Percentiles rank a stretch among this genome's conserved stretches.
phyloP scores from a whole-genome alignment of 257 asterid species.

The Nicotiana otophora region DNA sequence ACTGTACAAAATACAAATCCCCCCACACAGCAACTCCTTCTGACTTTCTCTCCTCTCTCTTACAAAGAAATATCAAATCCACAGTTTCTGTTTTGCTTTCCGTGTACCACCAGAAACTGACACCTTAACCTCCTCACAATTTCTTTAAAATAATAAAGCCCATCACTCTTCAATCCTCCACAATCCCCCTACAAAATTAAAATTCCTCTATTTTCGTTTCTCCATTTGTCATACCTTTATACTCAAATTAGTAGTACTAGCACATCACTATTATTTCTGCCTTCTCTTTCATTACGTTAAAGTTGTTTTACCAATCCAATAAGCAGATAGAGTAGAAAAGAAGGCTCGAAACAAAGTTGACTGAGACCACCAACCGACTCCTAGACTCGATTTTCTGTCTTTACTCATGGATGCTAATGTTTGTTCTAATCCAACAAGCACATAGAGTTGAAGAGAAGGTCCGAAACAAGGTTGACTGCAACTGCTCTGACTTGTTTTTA shows the following conservation, averaged over 20 bases:
- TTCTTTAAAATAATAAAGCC: background rate
- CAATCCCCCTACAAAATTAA: background rate
- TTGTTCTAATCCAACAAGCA: slow-evolving; percentile 19
- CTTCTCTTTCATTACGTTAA: too few species aligned
- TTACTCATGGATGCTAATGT: slow-evolving; percentile 53
- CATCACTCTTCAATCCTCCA: background rate
- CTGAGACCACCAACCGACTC: background rate
- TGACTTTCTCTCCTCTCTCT: background rate
- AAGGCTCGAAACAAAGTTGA: too few species aligned
- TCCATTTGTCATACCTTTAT: background rate
- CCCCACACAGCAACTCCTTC: background rate
- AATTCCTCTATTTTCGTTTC: background rate
- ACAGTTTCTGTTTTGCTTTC: background rate
- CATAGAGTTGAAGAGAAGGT: too few species aligned
- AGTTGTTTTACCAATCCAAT: too few species aligned
- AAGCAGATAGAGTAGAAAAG: too few species aligned
- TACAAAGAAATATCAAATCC: background rate
- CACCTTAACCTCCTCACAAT: slow-evolving; percentile 11
- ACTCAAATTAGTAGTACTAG: background rate
- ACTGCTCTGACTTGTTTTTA: background rate
- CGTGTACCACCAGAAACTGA: background rate
- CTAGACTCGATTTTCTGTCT: background rate
- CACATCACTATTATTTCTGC: background rate
- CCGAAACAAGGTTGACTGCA: too few species aligned
- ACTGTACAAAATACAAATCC: background rate